phyloP scores from a whole-genome alignment of 495 filamentous ascomycete species.

The Aspergillus heteromorphus region DNA sequence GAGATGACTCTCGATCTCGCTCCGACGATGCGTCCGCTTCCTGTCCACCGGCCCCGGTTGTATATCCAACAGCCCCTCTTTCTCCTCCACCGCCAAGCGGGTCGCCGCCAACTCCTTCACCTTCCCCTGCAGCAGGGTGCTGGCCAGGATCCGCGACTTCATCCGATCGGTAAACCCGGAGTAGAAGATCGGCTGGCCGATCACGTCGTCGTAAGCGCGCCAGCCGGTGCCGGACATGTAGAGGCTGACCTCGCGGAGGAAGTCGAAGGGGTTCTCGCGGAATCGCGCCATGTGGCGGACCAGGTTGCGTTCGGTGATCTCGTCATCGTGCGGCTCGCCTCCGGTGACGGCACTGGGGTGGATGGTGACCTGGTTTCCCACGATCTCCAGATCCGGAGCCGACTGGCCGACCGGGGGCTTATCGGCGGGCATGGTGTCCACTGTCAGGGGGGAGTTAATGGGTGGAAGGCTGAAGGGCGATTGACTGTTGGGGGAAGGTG shows the following conservation, averaged over 20 bases:
- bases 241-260: conserved; percentile 85
- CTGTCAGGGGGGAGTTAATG: conserved; percentile 11
- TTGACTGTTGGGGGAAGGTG: background rate
- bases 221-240: conserved; percentile 89
- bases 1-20: conserved; percentile 57
- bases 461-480: background rate
- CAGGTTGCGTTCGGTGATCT: conserved; percentile 61
- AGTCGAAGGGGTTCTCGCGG: conserved; percentile 64
- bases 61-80: conserved; percentile 61
- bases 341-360: conserved; percentile 66
- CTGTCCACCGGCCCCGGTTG: conserved; percentile 38
- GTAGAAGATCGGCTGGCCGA: conserved; percentile 93
- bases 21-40: conserved; percentile 50
- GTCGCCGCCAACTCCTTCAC: conserved; percentile 71
- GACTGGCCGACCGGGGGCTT: conserved; percentile 35
- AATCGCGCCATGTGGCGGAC: conserved; percentile 82
- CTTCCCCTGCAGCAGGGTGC: conserved; percentile 65
- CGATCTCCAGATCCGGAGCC: conserved; percentile 78
- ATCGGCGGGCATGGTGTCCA: conserved; percentile 26
- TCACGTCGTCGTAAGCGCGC: conserved; percentile 84
- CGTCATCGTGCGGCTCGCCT: conserved; percentile 33
- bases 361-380: conserved; percentile 72
- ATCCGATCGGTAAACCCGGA: conserved; percentile 87
- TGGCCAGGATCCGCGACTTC: conserved; percentile 68
- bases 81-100: conserved; percentile 67